Percentiles rank a stretch among this genome's conserved stretches.
Conservation (phyloP, 768 basidiomycete genomes). For the Jaapia argillacea region DNA sequence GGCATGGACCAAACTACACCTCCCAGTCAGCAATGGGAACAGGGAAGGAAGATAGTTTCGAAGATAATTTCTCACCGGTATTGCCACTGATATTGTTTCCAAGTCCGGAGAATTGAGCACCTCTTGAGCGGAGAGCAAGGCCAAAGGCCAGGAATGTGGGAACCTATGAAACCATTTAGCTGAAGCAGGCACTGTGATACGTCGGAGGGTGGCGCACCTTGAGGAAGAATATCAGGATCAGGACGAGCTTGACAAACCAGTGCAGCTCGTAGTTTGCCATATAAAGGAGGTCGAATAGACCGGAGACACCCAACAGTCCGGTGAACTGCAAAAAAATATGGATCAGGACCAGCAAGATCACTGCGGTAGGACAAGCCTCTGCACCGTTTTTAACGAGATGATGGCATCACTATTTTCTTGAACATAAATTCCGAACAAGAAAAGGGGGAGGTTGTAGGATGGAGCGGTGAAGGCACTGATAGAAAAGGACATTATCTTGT, state of each 20-base stretch:
- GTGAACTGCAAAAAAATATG: constrained; percentile 39
- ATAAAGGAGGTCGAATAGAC: constrained; percentile 66
- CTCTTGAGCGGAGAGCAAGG: constrained; percentile 45
- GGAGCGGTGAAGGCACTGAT: constrained; percentile 40
- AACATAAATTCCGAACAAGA: constrained; percentile 67
- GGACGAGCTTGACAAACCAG: constrained; percentile 43
- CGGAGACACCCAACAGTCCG: constrained; percentile 48
- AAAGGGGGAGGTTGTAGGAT: constrained; percentile 73
- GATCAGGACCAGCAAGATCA: neutral
- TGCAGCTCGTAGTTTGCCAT: constrained; percentile 44
- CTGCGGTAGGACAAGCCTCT: constrained; percentile 7
- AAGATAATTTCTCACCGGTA: constrained; percentile 33
- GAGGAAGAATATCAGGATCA: constrained; percentile 40
- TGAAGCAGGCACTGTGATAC: neutral
- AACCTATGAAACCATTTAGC: constrained; percentile 26
- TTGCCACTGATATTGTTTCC: constrained; percentile 41
- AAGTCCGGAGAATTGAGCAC: constrained; percentile 41
- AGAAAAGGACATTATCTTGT: neutral
- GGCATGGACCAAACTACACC: constrained; percentile 69
- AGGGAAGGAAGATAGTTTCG: neutral
- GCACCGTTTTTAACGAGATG: constrained; percentile 56
- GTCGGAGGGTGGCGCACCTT: constrained; percentile 31
- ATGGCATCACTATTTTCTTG: constrained; percentile 59
- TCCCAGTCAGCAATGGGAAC: constrained; percentile 1
- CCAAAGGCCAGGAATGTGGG: constrained; percentile 49